Evolutionary conservation across 805 yeast species (phyloP).

Genomic region (Ogataea angusta): DNA sequence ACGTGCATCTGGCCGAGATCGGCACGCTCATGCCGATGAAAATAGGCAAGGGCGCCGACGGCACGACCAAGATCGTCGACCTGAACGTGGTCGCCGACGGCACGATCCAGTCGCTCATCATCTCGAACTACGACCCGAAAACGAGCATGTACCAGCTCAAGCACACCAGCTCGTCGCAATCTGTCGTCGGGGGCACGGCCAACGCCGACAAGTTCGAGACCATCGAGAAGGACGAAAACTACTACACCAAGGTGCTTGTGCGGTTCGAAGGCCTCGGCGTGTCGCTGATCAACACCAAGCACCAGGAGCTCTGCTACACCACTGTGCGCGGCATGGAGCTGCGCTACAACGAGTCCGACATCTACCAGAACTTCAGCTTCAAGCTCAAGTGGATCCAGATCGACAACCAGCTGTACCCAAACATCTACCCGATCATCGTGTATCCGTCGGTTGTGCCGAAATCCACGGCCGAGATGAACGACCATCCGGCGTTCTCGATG

Average conservation of each 20-base stretch:
- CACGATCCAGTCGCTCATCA: slow-evolving; percentile 82
- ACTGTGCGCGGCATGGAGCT: slow-evolving; percentile 79
- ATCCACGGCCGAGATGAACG: slow-evolving; percentile 74
- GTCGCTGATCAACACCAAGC: slow-evolving; percentile 69
- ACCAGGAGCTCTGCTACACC: slow-evolving; percentile 80
- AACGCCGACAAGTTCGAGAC: slow-evolving; percentile 51
- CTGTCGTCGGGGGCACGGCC: slow-evolving; percentile 26
- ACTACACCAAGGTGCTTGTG: slow-evolving; percentile 51
- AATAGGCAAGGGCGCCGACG: slow-evolving; percentile 47
- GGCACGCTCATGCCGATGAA: slow-evolving; percentile 88
- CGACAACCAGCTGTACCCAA: slow-evolving; percentile 88
- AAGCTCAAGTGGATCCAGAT: slow-evolving; percentile 93
- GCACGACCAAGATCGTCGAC: slow-evolving; percentile 58
- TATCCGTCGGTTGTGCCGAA: slow-evolving; percentile 91
- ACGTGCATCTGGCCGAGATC: slow-evolving; percentile 85
- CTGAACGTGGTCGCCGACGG: slow-evolving; percentile 95
- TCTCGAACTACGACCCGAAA: slow-evolving; percentile 77
- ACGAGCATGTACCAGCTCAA: slow-evolving; percentile 67
- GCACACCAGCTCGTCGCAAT: slow-evolving; percentile 28
- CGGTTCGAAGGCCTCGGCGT: slow-evolving; percentile 83
- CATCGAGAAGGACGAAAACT: slow-evolving; percentile 50
- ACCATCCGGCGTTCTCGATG: slow-evolving; percentile 88
- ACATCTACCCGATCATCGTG: slow-evolving; percentile 79
- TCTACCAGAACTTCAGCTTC: slow-evolving; percentile 74
- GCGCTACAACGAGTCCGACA: slow-evolving; percentile 76